phyloP scores from a whole-genome alignment of 805 yeast genomes.

The Brettanomyces sp. region DNA sequence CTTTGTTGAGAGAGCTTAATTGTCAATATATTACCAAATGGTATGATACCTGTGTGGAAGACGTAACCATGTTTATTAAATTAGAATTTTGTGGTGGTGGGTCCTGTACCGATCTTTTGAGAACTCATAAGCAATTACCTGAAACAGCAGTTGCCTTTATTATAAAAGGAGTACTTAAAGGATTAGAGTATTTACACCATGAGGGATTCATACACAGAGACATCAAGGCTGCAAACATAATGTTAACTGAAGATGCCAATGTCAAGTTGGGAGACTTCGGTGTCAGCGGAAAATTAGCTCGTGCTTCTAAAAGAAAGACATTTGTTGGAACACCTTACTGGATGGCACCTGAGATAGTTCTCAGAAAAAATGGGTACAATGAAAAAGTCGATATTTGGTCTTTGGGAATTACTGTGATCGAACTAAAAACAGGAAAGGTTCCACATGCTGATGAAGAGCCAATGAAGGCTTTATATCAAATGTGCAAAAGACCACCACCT shows the following conservation, averaged over 20 bases:
- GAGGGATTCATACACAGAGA: slow-evolving; percentile 84
- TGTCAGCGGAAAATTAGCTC: slow-evolving; percentile 72
- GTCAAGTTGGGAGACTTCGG: slow-evolving; percentile 95
- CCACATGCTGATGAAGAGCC: slow-evolving; percentile 72
- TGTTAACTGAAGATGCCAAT: slow-evolving; percentile 58
- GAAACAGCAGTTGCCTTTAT: slow-evolving; percentile 59
- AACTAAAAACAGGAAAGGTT: slow-evolving; percentile 72
- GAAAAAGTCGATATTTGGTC: slow-evolving; percentile 95
- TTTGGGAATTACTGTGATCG: slow-evolving; percentile 85
- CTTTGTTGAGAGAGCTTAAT: slow-evolving; percentile 55
- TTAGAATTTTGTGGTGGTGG: slow-evolving; percentile 98
- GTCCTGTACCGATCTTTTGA: slow-evolving; percentile 70
- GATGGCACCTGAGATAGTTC: slow-evolving; percentile 95
- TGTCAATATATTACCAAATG: slow-evolving; percentile 63
- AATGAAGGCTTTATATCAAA: slow-evolving; percentile 61
- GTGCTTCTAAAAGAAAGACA: slow-evolving; percentile 40
- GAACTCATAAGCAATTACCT: slow-evolving; percentile 39
- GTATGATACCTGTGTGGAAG: slow-evolving; percentile 53
- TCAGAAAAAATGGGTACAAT: slow-evolving; percentile 47
- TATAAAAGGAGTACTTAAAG: slow-evolving; percentile 53
- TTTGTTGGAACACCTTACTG: slow-evolving; percentile 57
- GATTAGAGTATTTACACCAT: slow-evolving; percentile 63
- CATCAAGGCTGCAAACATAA: slow-evolving; percentile 86
- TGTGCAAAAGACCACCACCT: slow-evolving; percentile 63
- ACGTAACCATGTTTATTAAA: slow-evolving; percentile 71